A percentile compares a stretch with the other conserved stretches of the same genome.
Evolutionary conservation across 2,329 filamentous ascomycete genomes (phyloP).

Genomic region (Cladosporium sp.): DNA sequence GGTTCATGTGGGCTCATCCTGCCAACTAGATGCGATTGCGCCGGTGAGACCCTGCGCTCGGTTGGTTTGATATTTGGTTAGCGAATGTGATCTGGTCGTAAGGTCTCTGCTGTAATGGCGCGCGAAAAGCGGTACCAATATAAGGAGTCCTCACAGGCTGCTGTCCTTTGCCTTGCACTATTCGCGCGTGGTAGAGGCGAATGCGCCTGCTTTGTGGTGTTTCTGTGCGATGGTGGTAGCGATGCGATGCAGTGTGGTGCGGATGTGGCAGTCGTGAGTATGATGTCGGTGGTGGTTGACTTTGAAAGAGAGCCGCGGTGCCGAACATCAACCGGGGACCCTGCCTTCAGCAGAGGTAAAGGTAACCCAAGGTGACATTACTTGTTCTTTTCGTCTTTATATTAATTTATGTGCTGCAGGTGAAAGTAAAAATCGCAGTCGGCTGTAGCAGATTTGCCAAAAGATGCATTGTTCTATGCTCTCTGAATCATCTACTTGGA

Average conservation of each 20-base stretch:
- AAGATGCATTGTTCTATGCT: not conserved
- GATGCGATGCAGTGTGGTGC: not conserved
- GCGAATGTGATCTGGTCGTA: conserved; percentile 27
- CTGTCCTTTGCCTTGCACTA: conserved; percentile 11
- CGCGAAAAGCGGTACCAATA: conserved; percentile 29
- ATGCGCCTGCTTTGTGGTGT: conserved; percentile 10
- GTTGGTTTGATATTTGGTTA: conserved; percentile 23
- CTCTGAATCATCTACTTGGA: not conserved
- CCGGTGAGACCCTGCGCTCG: conserved; percentile 26
- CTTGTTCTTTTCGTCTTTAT: not conserved
- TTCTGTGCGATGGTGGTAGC: not conserved
- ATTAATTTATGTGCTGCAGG: not conserved
- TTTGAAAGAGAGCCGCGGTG: not conserved
- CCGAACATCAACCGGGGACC: not conserved
- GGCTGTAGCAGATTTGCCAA: not conserved
- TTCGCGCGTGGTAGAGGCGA: not conserved
- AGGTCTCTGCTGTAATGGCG: conserved; percentile 20
- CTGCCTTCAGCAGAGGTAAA: not conserved
- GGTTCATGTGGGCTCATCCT: conserved; percentile 61
- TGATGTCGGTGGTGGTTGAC: conserved; percentile 6
- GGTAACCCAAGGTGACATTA: not conserved
- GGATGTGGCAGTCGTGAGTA: not conserved
- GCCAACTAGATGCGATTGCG: conserved; percentile 19
- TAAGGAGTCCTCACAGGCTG: conserved; percentile 34
- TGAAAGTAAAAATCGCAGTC: not conserved